Evolutionary conservation across 192 early-diverging fungal genomes (phyloP).

Genomic region (Coemansia sp.): DNA sequence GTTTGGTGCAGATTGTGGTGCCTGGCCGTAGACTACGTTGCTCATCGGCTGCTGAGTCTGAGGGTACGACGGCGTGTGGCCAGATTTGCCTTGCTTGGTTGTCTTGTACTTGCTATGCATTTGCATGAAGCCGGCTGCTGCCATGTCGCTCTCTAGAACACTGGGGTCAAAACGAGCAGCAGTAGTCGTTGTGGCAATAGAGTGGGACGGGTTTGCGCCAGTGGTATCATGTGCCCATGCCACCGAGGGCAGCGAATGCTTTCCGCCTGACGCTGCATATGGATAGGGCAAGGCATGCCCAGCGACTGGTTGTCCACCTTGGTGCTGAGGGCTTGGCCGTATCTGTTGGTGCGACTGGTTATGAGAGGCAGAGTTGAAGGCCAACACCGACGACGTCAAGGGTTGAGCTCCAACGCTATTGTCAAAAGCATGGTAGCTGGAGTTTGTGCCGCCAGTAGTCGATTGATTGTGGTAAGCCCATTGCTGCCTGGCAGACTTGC

Average conservation of each 20-base stretch:
- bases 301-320: neutral
- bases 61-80: neutral
- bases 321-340: conserved; percentile 1
- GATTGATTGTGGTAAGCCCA: conserved; percentile 5
- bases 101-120: conserved; percentile 26
- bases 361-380: conserved; percentile 5
- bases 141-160: conserved; percentile 23
- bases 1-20: neutral
- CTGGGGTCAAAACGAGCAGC: neutral
- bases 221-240: conserved; percentile 15
- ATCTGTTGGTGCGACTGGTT: neutral
- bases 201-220: neutral
- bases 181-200: conserved; percentile 12
- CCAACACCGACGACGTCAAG: conserved; percentile 36
- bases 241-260: conserved; percentile 18
- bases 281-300: neutral
- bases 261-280: conserved; percentile 12
- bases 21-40: conserved; percentile 4
- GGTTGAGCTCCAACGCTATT: conserved; percentile 34
- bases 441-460: neutral
- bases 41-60: neutral
- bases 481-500: conserved; percentile 1
- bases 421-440: conserved; percentile 39
- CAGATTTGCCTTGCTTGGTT: conserved; percentile 12
- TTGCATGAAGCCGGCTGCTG: conserved; percentile 13